Percentiles rank a stretch among this genome's conserved stretches.
phyloP scores from a whole-genome alignment of 345 rosid species.

The Aquilaria malaccensis region DNA sequence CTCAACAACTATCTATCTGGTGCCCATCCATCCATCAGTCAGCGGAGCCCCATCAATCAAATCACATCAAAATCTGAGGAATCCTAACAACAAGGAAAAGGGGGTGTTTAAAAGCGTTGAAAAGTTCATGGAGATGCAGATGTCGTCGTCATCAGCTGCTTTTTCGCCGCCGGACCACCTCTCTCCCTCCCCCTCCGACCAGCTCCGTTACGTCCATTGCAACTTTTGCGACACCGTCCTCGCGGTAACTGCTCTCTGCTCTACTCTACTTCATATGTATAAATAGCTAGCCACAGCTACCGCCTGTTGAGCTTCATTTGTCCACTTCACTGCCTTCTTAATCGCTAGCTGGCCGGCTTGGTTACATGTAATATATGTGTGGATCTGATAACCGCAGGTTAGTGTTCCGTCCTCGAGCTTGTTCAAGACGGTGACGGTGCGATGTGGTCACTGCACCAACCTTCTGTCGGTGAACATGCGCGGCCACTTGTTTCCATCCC shows the following conservation, averaged over 20 bases:
- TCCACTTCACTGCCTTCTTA: no score
- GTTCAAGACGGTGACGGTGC: slow-evolving; percentile 91
- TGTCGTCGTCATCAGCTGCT: slow-evolving; percentile 71
- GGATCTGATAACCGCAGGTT: slow-evolving; percentile 35
- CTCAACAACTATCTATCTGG: slow-evolving; percentile 16
- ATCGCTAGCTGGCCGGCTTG: no score
- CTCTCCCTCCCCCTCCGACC: slow-evolving; percentile 62
- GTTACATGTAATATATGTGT: background rate
- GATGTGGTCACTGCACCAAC: slow-evolving; percentile 95
- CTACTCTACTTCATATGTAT: background rate
- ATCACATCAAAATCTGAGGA: slow-evolving; percentile 28
- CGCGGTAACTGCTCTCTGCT: slow-evolving; percentile 42
- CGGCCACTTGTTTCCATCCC: slow-evolving; percentile 52
- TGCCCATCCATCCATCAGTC: slow-evolving; percentile 29
- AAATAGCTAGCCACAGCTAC: no score
- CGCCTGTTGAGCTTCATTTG: no score
- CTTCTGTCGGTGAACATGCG: slow-evolving; percentile 84
- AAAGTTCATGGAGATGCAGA: slow-evolving; percentile 22
- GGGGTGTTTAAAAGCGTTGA: slow-evolving; percentile 5
- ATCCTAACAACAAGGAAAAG: slow-evolving; percentile 34
- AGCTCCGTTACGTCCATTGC: slow-evolving; percentile 98
- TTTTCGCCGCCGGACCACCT: slow-evolving; percentile 89
- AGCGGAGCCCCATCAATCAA: no score
- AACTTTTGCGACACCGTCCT: slow-evolving; percentile 87
- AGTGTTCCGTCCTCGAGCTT: slow-evolving; percentile 94